Percentiles rank a stretch among this genome's conserved stretches.
Evolutionary conservation across 2,329 filamentous ascomycete species (phyloP).

Genomic region (Canariomyces notabilis): DNA sequence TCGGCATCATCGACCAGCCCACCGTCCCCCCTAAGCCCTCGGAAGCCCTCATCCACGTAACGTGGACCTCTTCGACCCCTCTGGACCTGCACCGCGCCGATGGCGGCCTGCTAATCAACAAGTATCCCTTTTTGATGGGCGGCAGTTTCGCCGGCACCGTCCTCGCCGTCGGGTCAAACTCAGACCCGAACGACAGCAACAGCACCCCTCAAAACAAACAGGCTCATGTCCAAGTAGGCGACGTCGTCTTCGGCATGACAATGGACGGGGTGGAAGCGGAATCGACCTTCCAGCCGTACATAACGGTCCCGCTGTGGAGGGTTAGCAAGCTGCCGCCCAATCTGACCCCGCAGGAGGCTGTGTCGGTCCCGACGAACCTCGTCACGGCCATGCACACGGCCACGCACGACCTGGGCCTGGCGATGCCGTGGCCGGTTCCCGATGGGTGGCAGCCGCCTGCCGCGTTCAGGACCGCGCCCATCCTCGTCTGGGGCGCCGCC

Average conservation of each 20-base stretch:
- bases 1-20: constrained; percentile 23
- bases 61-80: constrained; percentile 57
- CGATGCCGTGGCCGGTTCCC: constrained; percentile 52
- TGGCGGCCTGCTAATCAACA: constrained; percentile 49
- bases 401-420: constrained; percentile 44
- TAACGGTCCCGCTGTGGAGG: constrained; percentile 47
- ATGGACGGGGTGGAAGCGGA: constrained; percentile 40
- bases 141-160: constrained; percentile 49
- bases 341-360: constrained; percentile 41
- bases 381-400: constrained; percentile 56
- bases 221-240: constrained; percentile 42
- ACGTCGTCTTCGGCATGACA: constrained; percentile 52
- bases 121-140: constrained; percentile 46
- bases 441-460: constrained; percentile 1
- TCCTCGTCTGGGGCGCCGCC: constrained; percentile 50
- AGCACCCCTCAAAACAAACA: too few relatives aligned
- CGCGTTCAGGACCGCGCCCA: constrained; percentile 29
- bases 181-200: too few relatives aligned
- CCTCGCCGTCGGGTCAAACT: constrained; percentile 41
- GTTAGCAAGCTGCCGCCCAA: constrained; percentile 41
- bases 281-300: constrained; percentile 52
- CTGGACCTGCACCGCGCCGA: constrained; percentile 59
- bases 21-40: constrained; percentile 34
- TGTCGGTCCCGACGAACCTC: constrained; percentile 52
- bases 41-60: constrained; percentile 49